Evolutionary conservation across 768 basidiomycete genomes (phyloP).

Genomic region (Chalciporus pseudorubinellus): DNA sequence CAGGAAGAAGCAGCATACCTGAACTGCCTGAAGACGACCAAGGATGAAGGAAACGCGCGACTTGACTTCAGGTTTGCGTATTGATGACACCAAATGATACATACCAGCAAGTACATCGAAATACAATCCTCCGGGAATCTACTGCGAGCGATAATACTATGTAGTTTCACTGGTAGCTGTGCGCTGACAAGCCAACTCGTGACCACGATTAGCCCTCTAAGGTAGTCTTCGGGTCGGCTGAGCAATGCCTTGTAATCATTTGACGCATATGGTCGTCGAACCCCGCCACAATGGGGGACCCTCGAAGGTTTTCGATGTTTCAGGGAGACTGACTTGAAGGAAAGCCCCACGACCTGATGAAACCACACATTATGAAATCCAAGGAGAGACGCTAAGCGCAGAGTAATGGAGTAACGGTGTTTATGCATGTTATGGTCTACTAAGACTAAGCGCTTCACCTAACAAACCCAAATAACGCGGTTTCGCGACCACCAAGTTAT

Average conservation of each 20-base stretch:
- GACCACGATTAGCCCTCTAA: background rate
- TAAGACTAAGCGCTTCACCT: too few relatives aligned
- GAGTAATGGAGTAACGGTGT: slow-evolving; percentile 1
- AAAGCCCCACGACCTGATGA: too few relatives aligned
- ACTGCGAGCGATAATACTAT: too few relatives aligned
- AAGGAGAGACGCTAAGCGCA: too few relatives aligned
- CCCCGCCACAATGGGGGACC: background rate
- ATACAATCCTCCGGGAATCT: too few relatives aligned
- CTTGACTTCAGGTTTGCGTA: slow-evolving; percentile 63
- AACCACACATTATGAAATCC: too few relatives aligned
- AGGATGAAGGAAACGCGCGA: slow-evolving; percentile 55
- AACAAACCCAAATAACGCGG: slow-evolving; percentile 29
- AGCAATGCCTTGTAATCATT: background rate
- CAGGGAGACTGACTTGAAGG: too few relatives aligned
- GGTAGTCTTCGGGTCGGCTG: background rate
- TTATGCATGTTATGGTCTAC: slow-evolving; percentile 5
- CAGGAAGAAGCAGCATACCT: slow-evolving; percentile 57
- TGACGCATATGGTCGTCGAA: background rate
- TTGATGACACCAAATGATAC: slow-evolving; percentile 17
- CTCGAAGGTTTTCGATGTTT: background rate
- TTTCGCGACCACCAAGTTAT: too few relatives aligned
- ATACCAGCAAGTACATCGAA: too few relatives aligned
- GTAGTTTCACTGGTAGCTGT: too few relatives aligned
- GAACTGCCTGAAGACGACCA: slow-evolving; percentile 57
- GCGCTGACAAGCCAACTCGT: background rate